Evolutionary conservation across 129 eudicot genomes (phyloP).

Genomic region (Erigeron canadensis): DNA sequence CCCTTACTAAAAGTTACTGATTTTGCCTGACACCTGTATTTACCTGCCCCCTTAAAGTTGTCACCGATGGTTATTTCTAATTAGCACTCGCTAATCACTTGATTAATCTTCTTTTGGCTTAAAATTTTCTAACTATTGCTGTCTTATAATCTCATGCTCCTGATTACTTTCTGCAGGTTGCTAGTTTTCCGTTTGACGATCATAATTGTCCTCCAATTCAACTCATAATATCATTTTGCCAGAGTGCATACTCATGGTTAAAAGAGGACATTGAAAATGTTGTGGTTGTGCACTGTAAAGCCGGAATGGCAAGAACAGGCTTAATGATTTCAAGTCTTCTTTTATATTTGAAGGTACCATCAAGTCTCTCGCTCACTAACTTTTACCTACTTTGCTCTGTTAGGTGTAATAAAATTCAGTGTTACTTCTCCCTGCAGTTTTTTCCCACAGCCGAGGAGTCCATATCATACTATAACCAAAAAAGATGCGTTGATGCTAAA

Average conservation of each 20-base stretch:
- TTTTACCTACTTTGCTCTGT: neutral
- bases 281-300: constrained; percentile 97
- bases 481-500: constrained; percentile 89
- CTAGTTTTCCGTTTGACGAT: constrained; percentile 95
- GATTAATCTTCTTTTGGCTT: neutral
- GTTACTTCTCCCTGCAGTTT: constrained; percentile 51
- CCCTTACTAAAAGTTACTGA: neutral
- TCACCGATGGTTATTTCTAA: neutral
- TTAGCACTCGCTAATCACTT: constrained; percentile 4
- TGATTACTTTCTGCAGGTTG: constrained; percentile 57
- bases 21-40: neutral
- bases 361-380: constrained; percentile 1
- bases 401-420: constrained; percentile 15
- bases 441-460: constrained; percentile 98
- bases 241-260: constrained; percentile 97
- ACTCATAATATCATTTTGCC: constrained; percentile 84
- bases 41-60: neutral
- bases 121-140: neutral
- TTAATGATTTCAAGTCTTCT: constrained; percentile 97
- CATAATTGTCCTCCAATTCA: constrained; percentile 97
- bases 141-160: neutral
- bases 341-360: constrained; percentile 71
- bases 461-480: constrained; percentile 85
- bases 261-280: constrained; percentile 97
- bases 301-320: constrained; percentile 99